A percentile compares a stretch with the other conserved stretches of the same genome.
phyloP scores from a whole-genome alignment of 495 filamentous ascomycete species.

The Penicillium pancosmium region DNA sequence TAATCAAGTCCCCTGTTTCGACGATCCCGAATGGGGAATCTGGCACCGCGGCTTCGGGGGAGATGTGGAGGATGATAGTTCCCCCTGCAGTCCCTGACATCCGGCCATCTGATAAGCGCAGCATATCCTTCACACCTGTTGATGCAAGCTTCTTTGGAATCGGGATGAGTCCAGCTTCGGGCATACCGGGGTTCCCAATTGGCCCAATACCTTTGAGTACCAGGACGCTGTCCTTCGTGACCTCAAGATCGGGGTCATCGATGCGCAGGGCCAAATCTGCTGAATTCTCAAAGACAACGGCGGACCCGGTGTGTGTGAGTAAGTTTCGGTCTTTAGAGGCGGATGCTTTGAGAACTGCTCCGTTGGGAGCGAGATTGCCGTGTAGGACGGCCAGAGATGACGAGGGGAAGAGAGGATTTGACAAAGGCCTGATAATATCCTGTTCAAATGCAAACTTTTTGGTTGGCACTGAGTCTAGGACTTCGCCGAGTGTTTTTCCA shows the following conservation, averaged over 20 bases:
- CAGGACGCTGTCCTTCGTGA: conserved; percentile 56
- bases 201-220: conserved; percentile 65
- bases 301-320: conserved; percentile 54
- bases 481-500: conserved; percentile 59
- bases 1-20: conserved; percentile 59
- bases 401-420: conserved; percentile 54
- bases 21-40: conserved; percentile 62
- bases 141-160: conserved; percentile 64
- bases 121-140: conserved; percentile 65
- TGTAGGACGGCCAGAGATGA: conserved; percentile 56
- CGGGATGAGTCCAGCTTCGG: conserved; percentile 66
- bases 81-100: conserved; percentile 73
- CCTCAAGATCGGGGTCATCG: conserved; percentile 56
- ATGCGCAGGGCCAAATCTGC: conserved; percentile 60
- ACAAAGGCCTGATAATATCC: conserved; percentile 54
- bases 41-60: conserved; percentile 61
- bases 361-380: conserved; percentile 60
- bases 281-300: conserved; percentile 61
- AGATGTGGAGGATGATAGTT: conserved; percentile 67
- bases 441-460: conserved; percentile 42
- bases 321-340: conserved; percentile 57
- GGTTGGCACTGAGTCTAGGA: conserved; percentile 51
- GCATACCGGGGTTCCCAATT: conserved; percentile 69
- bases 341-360: conserved; percentile 65
- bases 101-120: conserved; percentile 65